Percentiles rank a stretch among this genome's conserved stretches.
Conservation (phyloP, 805 yeast species). For the Saccharomycopsis sp. region DNA sequence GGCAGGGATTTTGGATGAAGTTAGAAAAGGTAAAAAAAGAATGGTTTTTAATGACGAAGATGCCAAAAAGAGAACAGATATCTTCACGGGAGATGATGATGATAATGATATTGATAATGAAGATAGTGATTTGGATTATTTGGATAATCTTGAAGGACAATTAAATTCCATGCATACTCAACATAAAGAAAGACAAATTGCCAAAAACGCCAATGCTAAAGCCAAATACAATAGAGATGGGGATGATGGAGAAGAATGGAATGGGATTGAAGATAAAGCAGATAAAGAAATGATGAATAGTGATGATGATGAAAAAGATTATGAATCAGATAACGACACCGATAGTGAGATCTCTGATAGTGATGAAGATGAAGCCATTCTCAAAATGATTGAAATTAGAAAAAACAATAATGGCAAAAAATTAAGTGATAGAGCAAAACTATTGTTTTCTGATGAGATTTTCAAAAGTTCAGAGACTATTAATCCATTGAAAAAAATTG, state of each 20-base stretch:
- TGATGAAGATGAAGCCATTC: constrained; percentile 67
- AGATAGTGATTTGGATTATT: constrained; percentile 36
- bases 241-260: constrained; percentile 69
- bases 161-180: constrained; percentile 71
- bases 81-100: constrained; percentile 35
- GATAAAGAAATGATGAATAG: constrained; percentile 22
- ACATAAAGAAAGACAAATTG: constrained; percentile 57
- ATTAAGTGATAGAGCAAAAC: constrained; percentile 32
- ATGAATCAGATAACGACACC: constrained; percentile 32
- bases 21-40: constrained; percentile 67
- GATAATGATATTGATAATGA: constrained; percentile 17
- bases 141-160: constrained; percentile 68
- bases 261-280: constrained; percentile 50
- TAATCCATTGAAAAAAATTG: neutral
- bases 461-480: constrained; percentile 30
- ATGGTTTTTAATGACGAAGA: constrained; percentile 52
- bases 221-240: constrained; percentile 71
- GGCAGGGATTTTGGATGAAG: constrained; percentile 66
- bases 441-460: constrained; percentile 42
- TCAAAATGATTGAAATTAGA: constrained; percentile 46
- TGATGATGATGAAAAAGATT: constrained; percentile 26
- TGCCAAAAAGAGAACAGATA: constrained; percentile 43
- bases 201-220: constrained; percentile 55
- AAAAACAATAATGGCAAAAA: constrained; percentile 35
- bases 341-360: constrained; percentile 35